A percentile compares a stretch with the other conserved stretches of the same genome.
phyloP scores from a whole-genome alignment of 306 rosid genomes.

The Herpetospermum pedunculosum region DNA sequence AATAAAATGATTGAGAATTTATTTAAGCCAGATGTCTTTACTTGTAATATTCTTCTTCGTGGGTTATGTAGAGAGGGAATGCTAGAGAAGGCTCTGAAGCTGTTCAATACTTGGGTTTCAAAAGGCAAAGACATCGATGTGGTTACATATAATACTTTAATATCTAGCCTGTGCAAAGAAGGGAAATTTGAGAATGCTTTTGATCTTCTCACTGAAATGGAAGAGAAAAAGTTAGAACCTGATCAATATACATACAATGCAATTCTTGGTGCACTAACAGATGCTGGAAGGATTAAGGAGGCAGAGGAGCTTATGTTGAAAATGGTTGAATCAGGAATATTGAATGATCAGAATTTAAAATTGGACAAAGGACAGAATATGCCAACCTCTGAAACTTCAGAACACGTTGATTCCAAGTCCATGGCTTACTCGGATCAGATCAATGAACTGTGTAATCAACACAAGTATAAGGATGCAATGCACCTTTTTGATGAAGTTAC shows the following conservation, averaged over 20 bases:
- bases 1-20: slow-evolving; percentile 57
- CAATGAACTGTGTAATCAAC: slow-evolving; percentile 44
- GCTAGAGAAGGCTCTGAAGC: slow-evolving; percentile 68
- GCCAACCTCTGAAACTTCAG: slow-evolving; percentile 18
- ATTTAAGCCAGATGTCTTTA: slow-evolving; percentile 57
- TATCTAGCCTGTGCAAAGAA: slow-evolving; percentile 65
- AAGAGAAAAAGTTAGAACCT: slow-evolving; percentile 43
- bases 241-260: slow-evolving; percentile 53
- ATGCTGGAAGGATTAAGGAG: slow-evolving; percentile 47
- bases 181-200: slow-evolving; percentile 53
- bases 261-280: slow-evolving; percentile 37
- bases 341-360: slow-evolving; percentile 12
- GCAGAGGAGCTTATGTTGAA: slow-evolving; percentile 44
- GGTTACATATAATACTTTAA: slow-evolving; percentile 78
- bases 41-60: slow-evolving; percentile 66
- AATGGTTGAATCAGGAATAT: slow-evolving; percentile 34
- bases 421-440: slow-evolving; percentile 44
- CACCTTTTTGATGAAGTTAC: slow-evolving; percentile 40
- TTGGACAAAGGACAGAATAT: slow-evolving; percentile 18
- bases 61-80: slow-evolving; percentile 63
- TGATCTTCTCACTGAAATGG: slow-evolving; percentile 55
- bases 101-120: slow-evolving; percentile 53
- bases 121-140: slow-evolving; percentile 46
- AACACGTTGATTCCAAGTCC: slow-evolving; percentile 31
- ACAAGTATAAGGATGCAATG: slow-evolving; percentile 77